Base-by-base conservation (phyloP, 306 rosid genomes). In the Vachellia pachyceras region DNA sequence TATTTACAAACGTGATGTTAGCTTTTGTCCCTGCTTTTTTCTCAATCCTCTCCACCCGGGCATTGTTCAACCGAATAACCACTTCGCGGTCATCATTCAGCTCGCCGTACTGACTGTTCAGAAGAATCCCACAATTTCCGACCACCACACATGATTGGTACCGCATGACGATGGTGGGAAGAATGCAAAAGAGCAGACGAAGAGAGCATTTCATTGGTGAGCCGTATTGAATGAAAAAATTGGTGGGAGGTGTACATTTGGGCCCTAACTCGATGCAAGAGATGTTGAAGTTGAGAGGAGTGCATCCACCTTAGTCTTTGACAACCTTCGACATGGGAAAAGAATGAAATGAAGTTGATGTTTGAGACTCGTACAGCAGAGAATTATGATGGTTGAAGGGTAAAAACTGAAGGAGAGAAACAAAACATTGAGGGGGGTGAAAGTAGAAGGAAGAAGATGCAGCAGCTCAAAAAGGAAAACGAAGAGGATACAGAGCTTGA, bases 121-220 rank as follows among this genome's bases (percentile, higher is more conserved):
- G 82, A 78, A 95, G 73, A 87, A 95, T 93, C 74, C 99, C 99
- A 70, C 99, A 93, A 63, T 95, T 95, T 4, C 99, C 99, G 49
- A 95, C 94, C 9, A 91, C 97, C 0, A 97, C 99, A 78, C 99
- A 93, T 0, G 97, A 84, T 11, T 86, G 58, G 42, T 93, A 91
- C 40, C 80, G 76, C 33, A 86, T 84, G 50, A 84, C 76, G 5
- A 84, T 6, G 69, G 90, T 80, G 17, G 88, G 83, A 9, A 88
- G 65, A 49, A 88, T 46, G 72, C 83, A 77, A 72, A 91, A 84
- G 1, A 91, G 80, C 0, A 92, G 87, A 35, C 94, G 88, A 44
- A 87, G 85, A 10, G 84, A 78, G 69, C 87, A 81, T 80, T 87
- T 90, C 97, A 90, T 90, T 49, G 87, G 84, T 23, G 66, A 58